A percentile compares a stretch with the other conserved stretches of the same genome.
phyloP scores from a whole-genome alignment of 108 stramenopile species.

The Cylindrotheca fusiformis region DNA sequence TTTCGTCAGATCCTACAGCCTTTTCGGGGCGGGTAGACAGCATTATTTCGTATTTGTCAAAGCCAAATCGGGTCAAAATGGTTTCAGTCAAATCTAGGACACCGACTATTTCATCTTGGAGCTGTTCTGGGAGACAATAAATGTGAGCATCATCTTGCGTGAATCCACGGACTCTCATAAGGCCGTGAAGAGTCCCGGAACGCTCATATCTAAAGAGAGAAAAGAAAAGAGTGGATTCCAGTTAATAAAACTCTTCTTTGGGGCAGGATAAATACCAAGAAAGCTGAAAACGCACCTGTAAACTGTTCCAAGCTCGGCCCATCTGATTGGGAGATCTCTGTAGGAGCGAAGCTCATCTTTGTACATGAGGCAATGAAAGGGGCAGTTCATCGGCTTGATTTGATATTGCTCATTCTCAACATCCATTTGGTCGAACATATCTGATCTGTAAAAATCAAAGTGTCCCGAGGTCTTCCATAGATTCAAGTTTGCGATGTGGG shows the following conservation, averaged over 20 bases:
- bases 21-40: constrained; percentile 94
- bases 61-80: constrained; percentile 92
- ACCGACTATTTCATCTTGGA: constrained; percentile 91
- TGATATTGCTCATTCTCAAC: constrained; percentile 95
- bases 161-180: constrained; percentile 97
- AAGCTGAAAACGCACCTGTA: constrained; percentile 69
- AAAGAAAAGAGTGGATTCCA: not conserved
- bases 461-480: constrained; percentile 99
- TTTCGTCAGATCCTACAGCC: constrained; percentile 91
- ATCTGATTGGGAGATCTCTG: constrained; percentile 94
- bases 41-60: constrained; percentile 95
- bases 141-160: constrained; percentile 99
- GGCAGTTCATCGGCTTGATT: constrained; percentile 99
- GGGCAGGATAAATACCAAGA: not conserved
- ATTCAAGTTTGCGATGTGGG: constrained; percentile 95
- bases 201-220: constrained; percentile 78
- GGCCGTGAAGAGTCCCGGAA: constrained; percentile 93
- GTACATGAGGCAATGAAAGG: constrained; percentile 99
- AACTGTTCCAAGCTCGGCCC: constrained; percentile 97
- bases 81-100: constrained; percentile 88
- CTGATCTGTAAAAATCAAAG: constrained; percentile 94
- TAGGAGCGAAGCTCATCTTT: constrained; percentile 92
- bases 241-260: not conserved
- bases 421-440: constrained; percentile 99
- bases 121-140: constrained; percentile 95